phyloP scores from a whole-genome alignment of 805 yeast species.

The Ogataea dorogensis region DNA sequence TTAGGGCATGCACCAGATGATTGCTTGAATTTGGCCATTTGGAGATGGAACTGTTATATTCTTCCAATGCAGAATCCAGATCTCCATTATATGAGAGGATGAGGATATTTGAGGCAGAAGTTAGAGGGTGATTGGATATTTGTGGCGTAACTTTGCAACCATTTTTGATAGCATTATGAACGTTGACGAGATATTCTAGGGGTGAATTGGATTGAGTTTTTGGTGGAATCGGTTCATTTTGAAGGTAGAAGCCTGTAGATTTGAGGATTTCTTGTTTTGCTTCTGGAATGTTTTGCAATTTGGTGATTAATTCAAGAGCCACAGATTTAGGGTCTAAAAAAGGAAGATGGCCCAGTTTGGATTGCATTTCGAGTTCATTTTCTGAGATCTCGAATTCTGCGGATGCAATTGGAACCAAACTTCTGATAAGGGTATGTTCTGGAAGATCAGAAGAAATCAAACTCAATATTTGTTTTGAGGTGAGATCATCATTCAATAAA shows the following conservation, averaged over 20 bases:
- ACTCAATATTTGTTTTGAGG: slow-evolving; percentile 2
- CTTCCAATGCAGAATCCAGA: slow-evolving; percentile 30
- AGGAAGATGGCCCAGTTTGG: slow-evolving; percentile 7
- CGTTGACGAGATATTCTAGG: background rate
- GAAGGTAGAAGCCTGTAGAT: slow-evolving; percentile 3
- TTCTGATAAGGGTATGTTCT: background rate
- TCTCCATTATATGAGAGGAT: slow-evolving; percentile 18
- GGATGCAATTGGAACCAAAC: slow-evolving; percentile 7
- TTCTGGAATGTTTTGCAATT: slow-evolving; percentile 1
- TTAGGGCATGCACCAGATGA: slow-evolving; percentile 27
- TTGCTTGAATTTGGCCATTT: slow-evolving; percentile 15
- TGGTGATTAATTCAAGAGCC: slow-evolving; percentile 1
- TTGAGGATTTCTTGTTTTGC: slow-evolving; percentile 5
- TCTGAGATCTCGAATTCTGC: background rate
- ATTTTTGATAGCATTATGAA: slow-evolving; percentile 5
- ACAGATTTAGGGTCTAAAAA: slow-evolving; percentile 1
- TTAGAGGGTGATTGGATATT: background rate
- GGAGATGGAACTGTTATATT: slow-evolving; percentile 31
- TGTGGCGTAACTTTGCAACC: background rate
- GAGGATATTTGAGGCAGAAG: slow-evolving; percentile 5
- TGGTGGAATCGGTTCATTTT: too few species aligned
- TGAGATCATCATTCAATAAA: slow-evolving; percentile 1
- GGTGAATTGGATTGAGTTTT: too few species aligned
- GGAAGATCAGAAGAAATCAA: slow-evolving; percentile 3
- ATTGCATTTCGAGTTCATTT: slow-evolving; percentile 5